A percentile compares a stretch with the other conserved stretches of the same genome.
These are phyloP conservation scores for Sanguinoderma infundibulare DNA, from an alignment of 1,284 basidiomycete genomes.

Conservation along the genomic window DNA sequence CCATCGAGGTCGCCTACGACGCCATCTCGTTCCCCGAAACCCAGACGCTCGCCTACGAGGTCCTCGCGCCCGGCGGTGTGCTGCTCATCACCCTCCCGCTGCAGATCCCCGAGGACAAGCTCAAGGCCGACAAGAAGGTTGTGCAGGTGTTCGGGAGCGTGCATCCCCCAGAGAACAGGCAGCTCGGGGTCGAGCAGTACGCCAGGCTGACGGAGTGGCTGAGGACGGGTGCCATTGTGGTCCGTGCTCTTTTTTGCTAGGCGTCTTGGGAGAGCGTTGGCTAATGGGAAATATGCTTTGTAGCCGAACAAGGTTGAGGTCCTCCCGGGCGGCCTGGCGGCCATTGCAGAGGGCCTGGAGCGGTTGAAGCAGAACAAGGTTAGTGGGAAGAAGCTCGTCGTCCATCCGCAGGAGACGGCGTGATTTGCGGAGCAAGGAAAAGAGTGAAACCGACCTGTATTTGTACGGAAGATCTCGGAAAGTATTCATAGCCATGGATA, in stretches of 20 bases:
- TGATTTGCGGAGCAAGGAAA: background rate
- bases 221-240: slow-evolving; percentile 3
- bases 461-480: background rate
- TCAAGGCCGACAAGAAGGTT: slow-evolving; percentile 17
- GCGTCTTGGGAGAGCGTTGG: background rate
- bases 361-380: slow-evolving; percentile 44
- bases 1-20: slow-evolving; percentile 47
- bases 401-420: slow-evolving; percentile 47
- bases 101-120: slow-evolving; percentile 17
- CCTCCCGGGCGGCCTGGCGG: slow-evolving; percentile 49
- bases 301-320: slow-evolving; percentile 42
- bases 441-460: background rate
- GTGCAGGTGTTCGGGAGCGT: slow-evolving; percentile 5
- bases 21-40: slow-evolving; percentile 25
- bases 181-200: slow-evolving; percentile 10
- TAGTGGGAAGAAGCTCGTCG: slow-evolving; percentile 56
- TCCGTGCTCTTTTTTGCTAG: background rate
- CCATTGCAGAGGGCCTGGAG: slow-evolving; percentile 47
- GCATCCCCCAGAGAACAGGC: slow-evolving; percentile 1
- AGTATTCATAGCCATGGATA: too few species aligned
- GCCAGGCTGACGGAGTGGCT: slow-evolving; percentile 11
- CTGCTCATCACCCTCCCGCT: slow-evolving; percentile 21
- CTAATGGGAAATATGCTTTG: background rate
- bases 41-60: slow-evolving; percentile 29
- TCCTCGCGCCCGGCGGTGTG: slow-evolving; percentile 33